phyloP scores from a whole-genome alignment of 805 yeast genomes.

The Candida schatavii region DNA sequence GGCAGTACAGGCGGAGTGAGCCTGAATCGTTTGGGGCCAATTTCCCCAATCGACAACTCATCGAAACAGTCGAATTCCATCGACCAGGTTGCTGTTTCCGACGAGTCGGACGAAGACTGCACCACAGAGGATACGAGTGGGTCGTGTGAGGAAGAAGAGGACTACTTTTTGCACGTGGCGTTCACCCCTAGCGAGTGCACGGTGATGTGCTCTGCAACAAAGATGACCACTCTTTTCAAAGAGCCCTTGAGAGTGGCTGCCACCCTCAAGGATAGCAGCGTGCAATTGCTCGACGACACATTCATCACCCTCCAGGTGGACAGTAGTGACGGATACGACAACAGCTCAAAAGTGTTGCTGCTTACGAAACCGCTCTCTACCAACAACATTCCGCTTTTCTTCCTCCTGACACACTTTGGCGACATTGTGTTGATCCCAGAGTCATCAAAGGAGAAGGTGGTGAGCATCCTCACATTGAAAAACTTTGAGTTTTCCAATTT shows the following conservation, averaged over 20 bases:
- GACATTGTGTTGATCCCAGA: slow-evolving; percentile 62
- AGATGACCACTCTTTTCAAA: slow-evolving; percentile 37
- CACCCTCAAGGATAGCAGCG: slow-evolving; percentile 30
- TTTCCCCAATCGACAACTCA: slow-evolving; percentile 4
- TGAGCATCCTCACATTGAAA: slow-evolving; percentile 40
- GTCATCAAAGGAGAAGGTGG: slow-evolving; percentile 41
- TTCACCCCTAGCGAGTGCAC: slow-evolving; percentile 64
- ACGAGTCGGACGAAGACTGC: slow-evolving; percentile 8
- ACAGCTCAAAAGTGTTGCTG: slow-evolving; percentile 49
- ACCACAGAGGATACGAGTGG: slow-evolving; percentile 9
- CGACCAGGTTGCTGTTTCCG: slow-evolving; percentile 4
- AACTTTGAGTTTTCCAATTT: slow-evolving; percentile 44
- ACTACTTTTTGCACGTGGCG: slow-evolving; percentile 56
- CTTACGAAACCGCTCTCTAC: slow-evolving; percentile 58
- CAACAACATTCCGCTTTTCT: slow-evolving; percentile 57
- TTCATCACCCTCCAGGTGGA: slow-evolving; percentile 58
- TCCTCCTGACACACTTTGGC: slow-evolving; percentile 60
- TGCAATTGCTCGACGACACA: slow-evolving; percentile 38
- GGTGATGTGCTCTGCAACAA: slow-evolving; percentile 45
- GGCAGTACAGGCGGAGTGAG: not conserved
- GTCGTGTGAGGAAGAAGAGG: slow-evolving; percentile 29
- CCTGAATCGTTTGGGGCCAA: not conserved
- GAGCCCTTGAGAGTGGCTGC: slow-evolving; percentile 36
- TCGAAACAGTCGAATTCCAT: not conserved
- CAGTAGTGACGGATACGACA: slow-evolving; percentile 55